Base-by-base conservation (phyloP, 495 filamentous ascomycete species). In the Staphylotrichum longicolle region DNA sequence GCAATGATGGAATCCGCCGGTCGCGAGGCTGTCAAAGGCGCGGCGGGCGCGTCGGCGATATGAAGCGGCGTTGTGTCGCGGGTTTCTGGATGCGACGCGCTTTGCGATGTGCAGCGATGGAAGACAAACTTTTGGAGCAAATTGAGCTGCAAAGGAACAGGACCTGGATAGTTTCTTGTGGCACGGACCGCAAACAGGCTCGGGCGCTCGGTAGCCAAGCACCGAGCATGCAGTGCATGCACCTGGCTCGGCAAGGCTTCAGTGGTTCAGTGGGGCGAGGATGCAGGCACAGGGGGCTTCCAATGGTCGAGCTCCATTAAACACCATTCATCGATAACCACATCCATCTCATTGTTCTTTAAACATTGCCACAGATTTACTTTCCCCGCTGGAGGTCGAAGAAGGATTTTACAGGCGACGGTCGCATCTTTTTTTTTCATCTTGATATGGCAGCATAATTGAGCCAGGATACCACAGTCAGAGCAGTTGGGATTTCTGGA, bases 1-100 rank as follows among this genome's bases (percentile, higher is more conserved):
- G 83, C 81, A 71, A 88, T 89, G 88, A 91, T 94, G 44, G 62
- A 11, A 8, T 47, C 12, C 14, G 32, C 20, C 41, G 41, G 20
- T 27, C 20, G 3, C 7, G 12, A 33, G 7, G 9, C 9, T 27
- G 5, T 15, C 30, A 0, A 14, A 15, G 32, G 44, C 4, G 12
- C 0, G 55, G 14, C 3, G 2, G 15, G 15, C 55, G 47, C 57
- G 57, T 50, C 37, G 37, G 34, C 12, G 9, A 41, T n/a, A 0
- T 27, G 20, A 27, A 27, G 20, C 20, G 20, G 15, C 20, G 34
- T 9, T 40, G 56, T n/a, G 56, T 34, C 15, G 15, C 7, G 56
- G 45, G 45, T 32, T 49, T n/a, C n/a, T 0, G 8, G 46, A 46
- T 60, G 58, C 40, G 49, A 37, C 7, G 40, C 14, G 27, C n/a